Conservation (phyloP, 495 filamentous ascomycete genomes). For the Recurvomyces mirabilis region DNA sequence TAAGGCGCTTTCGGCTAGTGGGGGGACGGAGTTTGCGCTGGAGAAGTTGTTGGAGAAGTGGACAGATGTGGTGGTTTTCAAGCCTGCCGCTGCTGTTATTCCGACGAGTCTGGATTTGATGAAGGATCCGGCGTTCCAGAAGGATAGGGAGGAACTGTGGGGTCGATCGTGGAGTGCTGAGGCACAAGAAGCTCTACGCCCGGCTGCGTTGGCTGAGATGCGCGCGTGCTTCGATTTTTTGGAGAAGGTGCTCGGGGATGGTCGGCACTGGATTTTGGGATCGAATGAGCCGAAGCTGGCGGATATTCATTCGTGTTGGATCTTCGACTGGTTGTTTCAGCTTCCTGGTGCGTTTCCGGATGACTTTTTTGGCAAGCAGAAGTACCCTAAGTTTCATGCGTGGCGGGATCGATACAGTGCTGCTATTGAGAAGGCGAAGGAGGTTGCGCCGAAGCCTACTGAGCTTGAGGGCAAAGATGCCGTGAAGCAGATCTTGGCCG, state of each 20-base stretch:
- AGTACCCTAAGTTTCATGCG: conserved; percentile 42
- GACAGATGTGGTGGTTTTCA: conserved; percentile 41
- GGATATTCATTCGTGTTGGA: conserved; percentile 50
- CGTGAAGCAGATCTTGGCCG: conserved; percentile 28
- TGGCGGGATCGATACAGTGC: conserved; percentile 45
- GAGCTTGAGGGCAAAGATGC: conserved; percentile 42
- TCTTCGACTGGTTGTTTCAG: conserved; percentile 45
- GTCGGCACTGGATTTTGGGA: conserved; percentile 45
- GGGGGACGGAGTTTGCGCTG: conserved; percentile 24
- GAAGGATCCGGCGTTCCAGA: conserved; percentile 38
- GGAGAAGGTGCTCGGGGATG: conserved; percentile 46
- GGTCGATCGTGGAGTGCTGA: conserved; percentile 30
- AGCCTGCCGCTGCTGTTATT: conserved; percentile 35
- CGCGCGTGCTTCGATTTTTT: conserved; percentile 35
- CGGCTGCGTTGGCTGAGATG: conserved; percentile 39
- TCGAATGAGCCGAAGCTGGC: conserved; percentile 37
- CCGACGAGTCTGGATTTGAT: conserved; percentile 38
- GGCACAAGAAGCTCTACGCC: conserved; percentile 26
- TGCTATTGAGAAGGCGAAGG: conserved; percentile 24
- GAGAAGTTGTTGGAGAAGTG: conserved; percentile 34
- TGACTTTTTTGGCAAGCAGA: conserved; percentile 29
- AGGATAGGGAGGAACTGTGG: conserved; percentile 41
- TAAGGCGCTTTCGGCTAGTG: conserved; percentile 16
- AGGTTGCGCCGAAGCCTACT: conserved; percentile 23
- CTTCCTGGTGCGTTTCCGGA: conserved; percentile 34